These are phyloP conservation scores for Silene noctiflora DNA, from an alignment of 179 eudicot species.

Conservation along the genomic window DNA sequence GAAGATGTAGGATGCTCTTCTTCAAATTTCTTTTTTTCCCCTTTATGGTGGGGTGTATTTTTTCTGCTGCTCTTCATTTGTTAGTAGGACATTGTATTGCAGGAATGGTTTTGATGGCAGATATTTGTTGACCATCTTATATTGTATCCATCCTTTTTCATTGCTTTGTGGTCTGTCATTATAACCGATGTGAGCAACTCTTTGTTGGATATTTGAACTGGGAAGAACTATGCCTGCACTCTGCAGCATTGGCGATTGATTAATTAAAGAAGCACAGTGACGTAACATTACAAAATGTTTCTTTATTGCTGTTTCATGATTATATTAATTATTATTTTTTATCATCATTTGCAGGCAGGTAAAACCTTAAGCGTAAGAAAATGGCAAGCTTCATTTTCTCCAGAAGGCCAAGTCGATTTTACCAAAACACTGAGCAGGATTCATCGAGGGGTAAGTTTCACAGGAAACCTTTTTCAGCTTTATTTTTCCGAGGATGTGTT, in stretches of 20 bases:
- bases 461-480: background rate
- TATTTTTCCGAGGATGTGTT: background rate
- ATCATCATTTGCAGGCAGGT: slow-evolving; percentile 54
- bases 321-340: background rate
- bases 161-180: no score
- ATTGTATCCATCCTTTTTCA: background rate
- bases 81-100: background rate
- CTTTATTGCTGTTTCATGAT: background rate
- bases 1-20: background rate
- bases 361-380: slow-evolving; percentile 83
- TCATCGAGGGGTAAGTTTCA: slow-evolving; percentile 76
- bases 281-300: background rate
- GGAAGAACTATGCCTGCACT: background rate
- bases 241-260: background rate
- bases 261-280: background rate
- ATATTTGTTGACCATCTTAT: background rate
- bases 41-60: background rate
- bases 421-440: slow-evolving; percentile 79
- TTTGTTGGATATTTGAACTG: slow-evolving; percentile 2
- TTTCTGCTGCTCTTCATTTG: background rate
- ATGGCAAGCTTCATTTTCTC: slow-evolving; percentile 83
- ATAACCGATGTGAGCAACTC: background rate
- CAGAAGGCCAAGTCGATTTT: slow-evolving; percentile 81
- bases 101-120: background rate
- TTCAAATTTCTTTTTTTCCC: background rate